Percentiles rank a stretch among this genome's conserved stretches.
These are phyloP conservation scores for Anaeromyces robustus DNA, from an alignment of 192 early-diverging fungal genomes.

Conservation along the genomic window DNA sequence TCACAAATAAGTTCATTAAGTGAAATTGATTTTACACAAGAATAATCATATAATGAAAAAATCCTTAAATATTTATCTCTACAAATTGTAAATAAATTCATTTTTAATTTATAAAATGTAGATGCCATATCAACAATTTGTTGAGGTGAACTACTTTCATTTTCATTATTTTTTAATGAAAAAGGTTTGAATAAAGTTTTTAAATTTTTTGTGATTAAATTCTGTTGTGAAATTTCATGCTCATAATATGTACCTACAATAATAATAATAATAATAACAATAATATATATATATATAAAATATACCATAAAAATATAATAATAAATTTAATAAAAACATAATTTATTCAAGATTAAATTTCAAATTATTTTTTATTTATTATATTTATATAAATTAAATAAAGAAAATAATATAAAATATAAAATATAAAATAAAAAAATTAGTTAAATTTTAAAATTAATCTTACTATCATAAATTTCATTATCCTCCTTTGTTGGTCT, in stretches of 20 bases:
- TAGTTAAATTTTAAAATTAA: background rate
- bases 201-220: background rate
- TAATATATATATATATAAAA: no score
- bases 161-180: background rate
- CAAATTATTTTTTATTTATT: no score
- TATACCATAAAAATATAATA: no score
- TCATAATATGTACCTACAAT: background rate
- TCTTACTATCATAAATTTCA: background rate
- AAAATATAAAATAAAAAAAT: background rate
- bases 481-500: background rate
- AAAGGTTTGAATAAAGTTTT: background rate
- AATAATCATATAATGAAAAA: background rate
- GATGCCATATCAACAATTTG: background rate
- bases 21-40: background rate
- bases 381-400: no score
- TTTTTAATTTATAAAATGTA: background rate
- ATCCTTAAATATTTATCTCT: background rate
- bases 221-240: background rate
- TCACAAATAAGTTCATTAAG: background rate
- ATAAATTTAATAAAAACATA: no score
- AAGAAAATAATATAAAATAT: no score
- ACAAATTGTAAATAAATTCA: background rate
- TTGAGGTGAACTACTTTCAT: background rate
- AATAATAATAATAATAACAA: background rate
- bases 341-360: no score